Evolutionary conservation across 805 yeast species (phyloP).

Genomic region (Komagataella mondaviorum): DNA sequence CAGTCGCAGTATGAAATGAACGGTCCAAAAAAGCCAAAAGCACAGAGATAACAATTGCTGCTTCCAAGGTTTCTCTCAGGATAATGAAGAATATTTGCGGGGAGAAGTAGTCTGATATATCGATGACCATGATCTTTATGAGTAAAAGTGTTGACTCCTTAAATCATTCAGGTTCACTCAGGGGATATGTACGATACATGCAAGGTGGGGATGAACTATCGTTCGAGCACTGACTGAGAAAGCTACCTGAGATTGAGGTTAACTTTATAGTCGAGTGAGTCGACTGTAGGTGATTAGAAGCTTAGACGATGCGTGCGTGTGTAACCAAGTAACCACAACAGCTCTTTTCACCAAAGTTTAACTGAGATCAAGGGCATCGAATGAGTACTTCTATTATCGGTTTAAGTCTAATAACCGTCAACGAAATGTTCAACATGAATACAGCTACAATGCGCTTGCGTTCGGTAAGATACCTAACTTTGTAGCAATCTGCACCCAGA

Average conservation of each 20-base stretch:
- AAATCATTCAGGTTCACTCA: neutral
- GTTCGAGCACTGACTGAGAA: neutral
- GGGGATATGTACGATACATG: neutral
- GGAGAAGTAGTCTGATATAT: slow-evolving; percentile 18
- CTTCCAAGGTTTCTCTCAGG: slow-evolving; percentile 30
- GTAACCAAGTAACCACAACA: too few species aligned
- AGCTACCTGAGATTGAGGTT: neutral
- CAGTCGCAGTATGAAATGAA: slow-evolving; percentile 2
- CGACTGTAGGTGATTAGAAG: too few species aligned
- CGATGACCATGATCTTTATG: neutral
- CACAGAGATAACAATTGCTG: slow-evolving; percentile 34
- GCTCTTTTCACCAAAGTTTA: too few species aligned
- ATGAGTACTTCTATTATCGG: too few species aligned
- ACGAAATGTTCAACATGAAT: too few species aligned
- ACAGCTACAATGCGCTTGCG: too few species aligned
- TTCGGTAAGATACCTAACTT: too few species aligned
- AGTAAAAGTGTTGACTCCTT: neutral
- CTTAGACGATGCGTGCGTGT: too few species aligned
- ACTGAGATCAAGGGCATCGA: too few species aligned
- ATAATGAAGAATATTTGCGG: slow-evolving; percentile 31
- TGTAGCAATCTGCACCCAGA: too few species aligned
- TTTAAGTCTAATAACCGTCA: too few species aligned
- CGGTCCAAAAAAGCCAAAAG: slow-evolving; percentile 30
- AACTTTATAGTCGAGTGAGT: too few species aligned
- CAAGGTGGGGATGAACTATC: neutral